Evolutionary conservation across 2,329 filamentous ascomycete species (phyloP).

Genomic region (Talaromyces funiculosus): DNA sequence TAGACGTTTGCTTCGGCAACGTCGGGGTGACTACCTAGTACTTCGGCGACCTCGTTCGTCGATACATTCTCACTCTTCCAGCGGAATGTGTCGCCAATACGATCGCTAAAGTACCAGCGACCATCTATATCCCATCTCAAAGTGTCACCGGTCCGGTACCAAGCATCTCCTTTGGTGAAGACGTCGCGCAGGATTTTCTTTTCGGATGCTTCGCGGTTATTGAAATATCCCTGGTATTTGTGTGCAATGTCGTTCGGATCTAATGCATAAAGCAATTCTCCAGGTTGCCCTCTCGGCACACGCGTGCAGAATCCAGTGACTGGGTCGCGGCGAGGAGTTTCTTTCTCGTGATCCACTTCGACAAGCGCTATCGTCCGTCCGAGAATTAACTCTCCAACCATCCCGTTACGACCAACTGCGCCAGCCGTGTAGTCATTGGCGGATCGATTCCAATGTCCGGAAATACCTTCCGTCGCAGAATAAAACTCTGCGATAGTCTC

Average conservation of each 20-base stretch:
- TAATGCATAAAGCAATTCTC: slow-evolving; percentile 69
- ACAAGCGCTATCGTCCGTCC: slow-evolving; percentile 54
- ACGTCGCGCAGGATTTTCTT: slow-evolving; percentile 71
- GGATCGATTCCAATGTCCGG: slow-evolving; percentile 66
- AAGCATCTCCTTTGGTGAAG: slow-evolving; percentile 69
- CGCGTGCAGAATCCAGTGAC: slow-evolving; percentile 63
- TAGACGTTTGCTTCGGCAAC: slow-evolving; percentile 81
- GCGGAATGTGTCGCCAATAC: slow-evolving; percentile 50
- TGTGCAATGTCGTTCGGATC: slow-evolving; percentile 58
- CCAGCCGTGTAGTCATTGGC: slow-evolving; percentile 69
- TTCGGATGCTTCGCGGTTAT: slow-evolving; percentile 63
- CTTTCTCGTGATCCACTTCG: slow-evolving; percentile 64
- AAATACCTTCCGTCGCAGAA: slow-evolving; percentile 66
- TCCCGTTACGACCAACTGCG: slow-evolving; percentile 69
- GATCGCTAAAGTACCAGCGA: slow-evolving; percentile 70
- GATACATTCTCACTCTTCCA: slow-evolving; percentile 76
- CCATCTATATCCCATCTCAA: slow-evolving; percentile 66
- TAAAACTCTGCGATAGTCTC: slow-evolving; percentile 74
- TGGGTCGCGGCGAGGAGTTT: slow-evolving; percentile 62
- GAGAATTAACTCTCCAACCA: slow-evolving; percentile 53
- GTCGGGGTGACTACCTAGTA: slow-evolving; percentile 59
- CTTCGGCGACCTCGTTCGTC: slow-evolving; percentile 74
- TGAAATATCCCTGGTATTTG: slow-evolving; percentile 77
- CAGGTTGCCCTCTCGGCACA: slow-evolving; percentile 57
- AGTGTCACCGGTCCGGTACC: slow-evolving; percentile 80